Percentiles rank a stretch among this genome's conserved stretches.
phyloP scores from a whole-genome alignment of 805 yeast species.

The Kodamaea laetipori region DNA sequence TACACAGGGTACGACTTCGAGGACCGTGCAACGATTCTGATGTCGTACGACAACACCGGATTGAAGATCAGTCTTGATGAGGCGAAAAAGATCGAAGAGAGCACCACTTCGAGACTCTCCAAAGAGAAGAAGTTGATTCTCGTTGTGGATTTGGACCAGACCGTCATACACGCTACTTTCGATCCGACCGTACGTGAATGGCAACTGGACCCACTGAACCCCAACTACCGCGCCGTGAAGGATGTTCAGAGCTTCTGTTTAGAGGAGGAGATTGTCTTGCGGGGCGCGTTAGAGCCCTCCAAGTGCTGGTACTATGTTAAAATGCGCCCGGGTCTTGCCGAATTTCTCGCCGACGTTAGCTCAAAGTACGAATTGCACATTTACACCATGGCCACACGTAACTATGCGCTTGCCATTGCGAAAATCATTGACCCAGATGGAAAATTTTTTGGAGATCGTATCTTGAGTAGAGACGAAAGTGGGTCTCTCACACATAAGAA shows the following conservation, averaged over 20 bases:
- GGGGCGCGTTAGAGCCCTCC: conserved; percentile 33
- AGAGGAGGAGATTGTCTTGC: conserved; percentile 57
- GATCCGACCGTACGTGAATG: conserved; percentile 97
- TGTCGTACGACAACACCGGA: conserved; percentile 87
- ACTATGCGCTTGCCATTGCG: conserved; percentile 89
- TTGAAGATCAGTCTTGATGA: conserved; percentile 82
- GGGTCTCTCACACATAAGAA: conserved; percentile 91
- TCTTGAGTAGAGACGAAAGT: conserved; percentile 90
- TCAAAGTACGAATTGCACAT: conserved; percentile 85
- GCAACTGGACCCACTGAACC: conserved; percentile 83
- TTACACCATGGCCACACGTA: conserved; percentile 96
- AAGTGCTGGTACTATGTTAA: conserved; percentile 91
- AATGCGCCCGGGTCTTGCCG: conserved; percentile 80
- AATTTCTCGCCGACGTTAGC: conserved; percentile 66
- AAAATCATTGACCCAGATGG: conserved; percentile 90
- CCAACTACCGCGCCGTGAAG: conserved; percentile 80
- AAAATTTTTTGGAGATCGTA: conserved; percentile 83
- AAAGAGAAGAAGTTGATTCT: conserved; percentile 71
- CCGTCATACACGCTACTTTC: conserved; percentile 96
- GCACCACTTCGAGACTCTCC: conserved; percentile 60
- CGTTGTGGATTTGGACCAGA: conserved; percentile 96
- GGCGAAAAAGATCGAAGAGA: conserved; percentile 79
- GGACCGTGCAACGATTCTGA: conserved; percentile 79
- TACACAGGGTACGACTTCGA: conserved; percentile 68
- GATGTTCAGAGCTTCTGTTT: conserved; percentile 78